Evolutionary conservation across 2,329 filamentous ascomycete species (phyloP).

Genomic region (Fusarium sp.): DNA sequence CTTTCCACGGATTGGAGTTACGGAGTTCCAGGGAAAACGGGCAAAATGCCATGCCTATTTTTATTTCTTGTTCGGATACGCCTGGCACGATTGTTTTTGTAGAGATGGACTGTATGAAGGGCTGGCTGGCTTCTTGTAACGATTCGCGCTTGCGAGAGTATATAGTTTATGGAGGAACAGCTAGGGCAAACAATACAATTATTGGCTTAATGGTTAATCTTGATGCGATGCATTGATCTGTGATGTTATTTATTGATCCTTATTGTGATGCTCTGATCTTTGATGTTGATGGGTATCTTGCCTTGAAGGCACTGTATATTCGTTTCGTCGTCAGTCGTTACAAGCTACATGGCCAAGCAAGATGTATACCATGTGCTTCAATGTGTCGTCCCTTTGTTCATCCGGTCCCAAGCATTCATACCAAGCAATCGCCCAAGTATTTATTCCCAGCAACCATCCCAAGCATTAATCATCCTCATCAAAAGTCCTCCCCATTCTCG

Average conservation of each 20-base stretch:
- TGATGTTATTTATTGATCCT: neutral
- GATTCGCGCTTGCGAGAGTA: slow-evolving; percentile 22
- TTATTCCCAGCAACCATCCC: neutral
- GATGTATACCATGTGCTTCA: neutral
- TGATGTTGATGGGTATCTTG: neutral
- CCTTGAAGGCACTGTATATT: slow-evolving; percentile 1
- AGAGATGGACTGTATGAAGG: slow-evolving; percentile 8
- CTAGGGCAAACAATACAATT: slow-evolving; percentile 15
- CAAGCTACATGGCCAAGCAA: slow-evolving; percentile 14
- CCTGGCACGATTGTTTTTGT: slow-evolving; percentile 16
- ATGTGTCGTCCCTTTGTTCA: neutral
- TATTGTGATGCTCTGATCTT: neutral
- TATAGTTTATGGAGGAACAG: slow-evolving; percentile 35
- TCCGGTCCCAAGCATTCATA: neutral
- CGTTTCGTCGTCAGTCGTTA: slow-evolving; percentile 10
- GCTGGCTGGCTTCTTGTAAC: slow-evolving; percentile 9
- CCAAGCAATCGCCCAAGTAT: neutral
- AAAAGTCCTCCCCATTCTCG: neutral
- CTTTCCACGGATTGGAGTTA: slow-evolving; percentile 28
- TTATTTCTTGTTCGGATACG: slow-evolving; percentile 6
- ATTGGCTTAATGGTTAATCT: neutral
- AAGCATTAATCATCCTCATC: neutral
- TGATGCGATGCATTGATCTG: neutral
- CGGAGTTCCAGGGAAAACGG: slow-evolving; percentile 25
- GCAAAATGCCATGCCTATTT: slow-evolving; percentile 33